A percentile compares a stretch with the other conserved stretches of the same genome.
These are phyloP conservation scores for Salix brachista DNA, from an alignment of 345 rosid genomes.

Conservation along the genomic window DNA sequence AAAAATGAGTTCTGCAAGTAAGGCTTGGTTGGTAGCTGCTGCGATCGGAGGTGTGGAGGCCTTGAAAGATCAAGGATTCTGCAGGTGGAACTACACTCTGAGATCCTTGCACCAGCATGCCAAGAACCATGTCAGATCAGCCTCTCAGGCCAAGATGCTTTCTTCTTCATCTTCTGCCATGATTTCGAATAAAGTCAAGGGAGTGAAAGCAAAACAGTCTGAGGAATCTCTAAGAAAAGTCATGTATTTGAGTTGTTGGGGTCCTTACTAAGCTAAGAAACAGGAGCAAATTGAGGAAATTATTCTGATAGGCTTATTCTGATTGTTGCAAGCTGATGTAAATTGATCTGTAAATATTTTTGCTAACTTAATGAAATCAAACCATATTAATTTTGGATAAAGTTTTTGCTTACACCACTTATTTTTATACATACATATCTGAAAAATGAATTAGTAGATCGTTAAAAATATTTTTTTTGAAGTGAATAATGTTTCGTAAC, in stretches of 20 bases:
- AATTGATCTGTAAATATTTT: neutral
- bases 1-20: constrained; percentile 29
- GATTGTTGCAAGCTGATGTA: neutral
- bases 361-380: neutral
- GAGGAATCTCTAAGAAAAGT: constrained; percentile 14
- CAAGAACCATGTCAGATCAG: constrained; percentile 17
- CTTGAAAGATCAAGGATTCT: constrained; percentile 38
- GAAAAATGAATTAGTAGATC: too few species aligned
- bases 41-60: constrained; percentile 37
- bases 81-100: constrained; percentile 31
- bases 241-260: constrained; percentile 24
- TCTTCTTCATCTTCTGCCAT: constrained; percentile 6
- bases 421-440: too few species aligned
- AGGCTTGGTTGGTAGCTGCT: constrained; percentile 37
- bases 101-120: constrained; percentile 19
- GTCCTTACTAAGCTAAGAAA: constrained; percentile 1
- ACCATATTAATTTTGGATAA: neutral
- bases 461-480: too few species aligned
- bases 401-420: neutral
- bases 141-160: constrained; percentile 12
- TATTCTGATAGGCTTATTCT: neutral
- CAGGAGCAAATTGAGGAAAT: neutral
- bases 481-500: too few species aligned
- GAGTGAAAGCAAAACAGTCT: constrained; percentile 10
- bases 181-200: constrained; percentile 1